Evolutionary conservation across 2,329 filamentous ascomycete species (phyloP).

Genomic region (Beauveria medogensis): DNA sequence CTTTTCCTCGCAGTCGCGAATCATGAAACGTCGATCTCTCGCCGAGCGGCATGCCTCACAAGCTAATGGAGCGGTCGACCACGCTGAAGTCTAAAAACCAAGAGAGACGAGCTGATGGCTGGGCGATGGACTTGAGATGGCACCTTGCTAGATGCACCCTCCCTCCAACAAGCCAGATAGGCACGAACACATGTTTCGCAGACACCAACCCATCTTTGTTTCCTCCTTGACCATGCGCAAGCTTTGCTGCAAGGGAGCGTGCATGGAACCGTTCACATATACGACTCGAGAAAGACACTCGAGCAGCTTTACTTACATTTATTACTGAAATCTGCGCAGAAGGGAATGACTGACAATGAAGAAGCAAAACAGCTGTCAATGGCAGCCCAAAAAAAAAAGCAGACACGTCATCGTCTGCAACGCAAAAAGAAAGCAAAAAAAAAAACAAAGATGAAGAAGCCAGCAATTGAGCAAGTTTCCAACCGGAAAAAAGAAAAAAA

Average conservation of each 20-base stretch:
- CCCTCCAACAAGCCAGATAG: neutral
- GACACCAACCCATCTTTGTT: neutral
- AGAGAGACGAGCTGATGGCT: neutral
- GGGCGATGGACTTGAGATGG: neutral
- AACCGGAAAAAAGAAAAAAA: neutral
- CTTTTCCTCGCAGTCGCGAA: neutral
- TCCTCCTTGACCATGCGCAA: neutral
- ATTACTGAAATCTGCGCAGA: neutral
- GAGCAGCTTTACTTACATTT: too few species aligned
- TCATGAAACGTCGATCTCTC: neutral
- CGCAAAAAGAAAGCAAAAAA: neutral
- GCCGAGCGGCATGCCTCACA: neutral
- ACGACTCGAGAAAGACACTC: too few species aligned
- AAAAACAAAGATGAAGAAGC: neutral
- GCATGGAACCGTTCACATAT: too few species aligned
- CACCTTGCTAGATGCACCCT: constrained; percentile 2
- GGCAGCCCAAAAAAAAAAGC: neutral
- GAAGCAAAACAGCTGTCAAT: neutral
- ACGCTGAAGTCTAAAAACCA: neutral
- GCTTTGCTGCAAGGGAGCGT: neutral
- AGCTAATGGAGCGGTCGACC: neutral
- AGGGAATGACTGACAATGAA: neutral
- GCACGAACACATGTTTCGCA: neutral
- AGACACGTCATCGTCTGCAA: neutral
- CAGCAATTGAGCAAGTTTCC: neutral